A percentile compares a stretch with the other conserved stretches of the same genome.
These are phyloP conservation scores for Artomyces pyxidatus DNA, from an alignment of 768 basidiomycete species.

Conservation along the genomic window DNA sequence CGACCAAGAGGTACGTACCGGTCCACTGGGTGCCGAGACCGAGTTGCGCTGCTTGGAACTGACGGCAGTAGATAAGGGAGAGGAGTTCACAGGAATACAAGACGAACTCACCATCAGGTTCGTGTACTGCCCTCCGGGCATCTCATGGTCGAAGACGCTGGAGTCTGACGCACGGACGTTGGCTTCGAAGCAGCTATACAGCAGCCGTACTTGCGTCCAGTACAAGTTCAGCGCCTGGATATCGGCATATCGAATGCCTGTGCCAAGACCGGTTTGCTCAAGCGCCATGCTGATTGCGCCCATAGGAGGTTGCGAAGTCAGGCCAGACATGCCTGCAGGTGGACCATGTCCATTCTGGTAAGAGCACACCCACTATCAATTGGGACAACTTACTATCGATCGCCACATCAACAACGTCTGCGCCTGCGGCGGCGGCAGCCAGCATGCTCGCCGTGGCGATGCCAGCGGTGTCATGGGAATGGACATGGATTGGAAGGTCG, in stretches of 20 bases:
- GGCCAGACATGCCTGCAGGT: constrained; percentile 86
- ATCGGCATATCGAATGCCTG: constrained; percentile 94
- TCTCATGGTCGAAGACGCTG: constrained; percentile 97
- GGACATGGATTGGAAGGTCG: constrained; percentile 96
- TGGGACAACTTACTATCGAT: constrained; percentile 80
- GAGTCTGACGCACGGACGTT: constrained; percentile 96
- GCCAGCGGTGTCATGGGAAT: constrained; percentile 99
- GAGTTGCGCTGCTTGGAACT: constrained; percentile 98
- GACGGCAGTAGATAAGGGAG: constrained; percentile 9
- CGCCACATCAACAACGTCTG: constrained; percentile 95
- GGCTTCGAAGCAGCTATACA: constrained; percentile 97
- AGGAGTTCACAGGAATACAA: constrained; percentile 17
- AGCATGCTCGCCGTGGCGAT: constrained; percentile 98
- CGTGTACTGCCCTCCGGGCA: constrained; percentile 97
- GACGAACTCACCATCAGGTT: constrained; percentile 66
- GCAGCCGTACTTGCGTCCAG: constrained; percentile 94
- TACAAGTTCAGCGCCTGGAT: constrained; percentile 96
- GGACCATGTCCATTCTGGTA: no score
- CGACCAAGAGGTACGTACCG: constrained; percentile 33
- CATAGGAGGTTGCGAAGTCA: constrained; percentile 99
- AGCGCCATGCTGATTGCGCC: constrained; percentile 92
- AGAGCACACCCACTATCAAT: no score
- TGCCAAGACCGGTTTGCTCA: constrained; percentile 89
- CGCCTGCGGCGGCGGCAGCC: constrained; percentile 92
- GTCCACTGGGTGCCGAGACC: constrained; percentile 97